Evolutionary conservation across 2,329 filamentous ascomycete genomes (phyloP).

Genomic region (Akanthomyces uredinophilus): DNA sequence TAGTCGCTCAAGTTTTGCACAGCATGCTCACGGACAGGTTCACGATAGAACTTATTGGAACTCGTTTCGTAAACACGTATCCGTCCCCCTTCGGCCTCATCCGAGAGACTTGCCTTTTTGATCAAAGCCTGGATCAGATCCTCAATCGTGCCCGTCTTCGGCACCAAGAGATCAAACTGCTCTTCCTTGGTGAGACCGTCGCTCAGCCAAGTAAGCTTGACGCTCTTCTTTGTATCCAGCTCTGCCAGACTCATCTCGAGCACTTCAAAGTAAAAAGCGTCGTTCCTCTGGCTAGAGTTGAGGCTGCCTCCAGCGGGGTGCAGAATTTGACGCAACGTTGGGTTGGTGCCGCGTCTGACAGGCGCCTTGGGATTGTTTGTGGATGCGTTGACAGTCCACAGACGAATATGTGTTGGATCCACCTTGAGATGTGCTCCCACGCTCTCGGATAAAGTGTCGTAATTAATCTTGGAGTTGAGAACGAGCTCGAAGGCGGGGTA

Average conservation of each 20-base stretch:
- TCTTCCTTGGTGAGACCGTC: slow-evolving; percentile 95
- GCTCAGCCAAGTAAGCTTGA: slow-evolving; percentile 78
- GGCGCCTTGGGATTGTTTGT: slow-evolving; percentile 72
- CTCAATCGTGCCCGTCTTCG: slow-evolving; percentile 74
- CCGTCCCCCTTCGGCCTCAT: slow-evolving; percentile 63
- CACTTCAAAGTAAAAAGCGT: slow-evolving; percentile 86
- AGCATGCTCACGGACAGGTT: slow-evolving; percentile 62
- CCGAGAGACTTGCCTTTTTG: slow-evolving; percentile 74
- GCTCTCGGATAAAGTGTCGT: slow-evolving; percentile 79
- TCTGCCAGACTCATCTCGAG: slow-evolving; percentile 92
- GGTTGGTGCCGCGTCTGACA: slow-evolving; percentile 66
- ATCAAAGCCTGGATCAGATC: slow-evolving; percentile 73
- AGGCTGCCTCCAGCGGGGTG: slow-evolving; percentile 68
- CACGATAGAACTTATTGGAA: slow-evolving; percentile 76
- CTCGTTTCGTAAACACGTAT: slow-evolving; percentile 81
- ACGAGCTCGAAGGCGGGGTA: slow-evolving; percentile 68
- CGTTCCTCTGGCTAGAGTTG: slow-evolving; percentile 63
- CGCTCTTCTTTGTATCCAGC: slow-evolving; percentile 82
- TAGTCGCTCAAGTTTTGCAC: slow-evolving; percentile 87
- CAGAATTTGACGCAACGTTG: slow-evolving; percentile 74
- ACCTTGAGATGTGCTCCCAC: slow-evolving; percentile 73
- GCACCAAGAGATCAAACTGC: slow-evolving; percentile 73
- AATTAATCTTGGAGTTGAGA: slow-evolving; percentile 82
- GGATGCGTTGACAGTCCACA: slow-evolving; percentile 76
- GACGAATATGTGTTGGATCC: slow-evolving; percentile 81